Evolutionary conservation across 202 grass and related monocot genomes (phyloP), one percentile per base, ranked within the genome.

Genomic region (Setaria italica): DNA sequence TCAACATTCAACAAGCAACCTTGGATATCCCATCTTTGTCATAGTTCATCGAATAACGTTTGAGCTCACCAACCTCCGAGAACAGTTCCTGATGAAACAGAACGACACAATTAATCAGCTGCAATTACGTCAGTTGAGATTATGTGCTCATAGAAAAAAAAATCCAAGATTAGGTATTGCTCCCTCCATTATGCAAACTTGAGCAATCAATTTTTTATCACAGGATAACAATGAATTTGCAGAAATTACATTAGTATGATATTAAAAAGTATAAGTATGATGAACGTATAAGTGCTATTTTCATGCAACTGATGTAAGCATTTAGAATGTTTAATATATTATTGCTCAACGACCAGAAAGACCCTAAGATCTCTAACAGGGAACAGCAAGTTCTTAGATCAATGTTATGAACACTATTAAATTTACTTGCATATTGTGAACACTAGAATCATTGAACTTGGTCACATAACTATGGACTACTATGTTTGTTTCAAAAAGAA

Each of bases 21-120:
- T 95, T 90, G 70, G 95, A 93, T 85, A 79, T 87, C 20, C 93
- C 93, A 69, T 90, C 90, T 81, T 84, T 86, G 58, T 98, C 93
- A 72, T 98, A 98, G 85, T 98, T 93, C 58, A 98, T 82, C 16
- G 93, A 92, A 85, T 93, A 92, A 73, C 84, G 89, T 70, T 92
- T 95, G 70, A 98, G 78, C 79, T 87, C 85, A 71, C 95, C 95
- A 87, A 97, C 73, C 54, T 93, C 92, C 3, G 80, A 89, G 78
- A 97, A 97, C 20, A 97, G 92, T 80, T 97, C 90, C 95, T 97
- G 85, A 71, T 17, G 53, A 82, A 78, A 84, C 11, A 87, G 85
- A 79, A 81, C 46, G 58, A 54, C 46, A 87, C 69, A 74, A 53
- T 35, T 20, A 8, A 83, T 70, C 62, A 76, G 70, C 37, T 60